Evolutionary conservation across 257 asterid species (phyloP), one percentile per base, ranked within the genome.

Genomic region (Cynanchum wilfordii): DNA sequence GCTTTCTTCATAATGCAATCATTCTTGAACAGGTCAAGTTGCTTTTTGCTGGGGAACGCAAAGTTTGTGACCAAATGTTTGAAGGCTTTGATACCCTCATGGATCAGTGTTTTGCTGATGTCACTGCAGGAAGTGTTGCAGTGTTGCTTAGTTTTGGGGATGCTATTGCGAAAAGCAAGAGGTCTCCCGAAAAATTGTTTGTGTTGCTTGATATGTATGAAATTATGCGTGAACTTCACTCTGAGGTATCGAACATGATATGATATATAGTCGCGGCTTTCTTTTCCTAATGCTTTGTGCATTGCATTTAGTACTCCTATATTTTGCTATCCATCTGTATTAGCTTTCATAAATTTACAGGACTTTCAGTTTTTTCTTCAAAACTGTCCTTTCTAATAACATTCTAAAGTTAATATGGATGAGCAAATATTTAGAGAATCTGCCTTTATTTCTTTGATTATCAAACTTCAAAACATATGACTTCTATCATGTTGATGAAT

Each of bases 121-220:
- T 95, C 78, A 90, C 97, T 71, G 77, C 85, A 49, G 96, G 97
- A 63, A 95, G 98, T 83, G 98, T 95, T 49, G 93, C 96, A 5
- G 87, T 89, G 77, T 84, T 95, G 76, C 99, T 92, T 72, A 90
- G 98, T 90, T 92, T 95, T 87, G 99, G 99, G 79, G 97, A 92
- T 84, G 97, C 98, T 20, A 95, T 95, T 83, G 98, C 98, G 77
- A 89, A 84, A 86, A 92, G 99, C 93, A 95, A 95, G 84, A 85
- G 99, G 83, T 95, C 99, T 40, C 99, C 98, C 56, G 99, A 95
- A 84, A 95, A 95, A 83, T 82, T 95, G 76, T 95, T 95, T 79
- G 98, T 92, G 85, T 95, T 95, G 77, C 87, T 95, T 50, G 98
- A 95, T 81, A 95, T 95, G 99, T 92, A 95, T 79, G 99, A 95